Conservation (phyloP, 768 basidiomycete species). For the Hygrocybe coccinea region DNA sequence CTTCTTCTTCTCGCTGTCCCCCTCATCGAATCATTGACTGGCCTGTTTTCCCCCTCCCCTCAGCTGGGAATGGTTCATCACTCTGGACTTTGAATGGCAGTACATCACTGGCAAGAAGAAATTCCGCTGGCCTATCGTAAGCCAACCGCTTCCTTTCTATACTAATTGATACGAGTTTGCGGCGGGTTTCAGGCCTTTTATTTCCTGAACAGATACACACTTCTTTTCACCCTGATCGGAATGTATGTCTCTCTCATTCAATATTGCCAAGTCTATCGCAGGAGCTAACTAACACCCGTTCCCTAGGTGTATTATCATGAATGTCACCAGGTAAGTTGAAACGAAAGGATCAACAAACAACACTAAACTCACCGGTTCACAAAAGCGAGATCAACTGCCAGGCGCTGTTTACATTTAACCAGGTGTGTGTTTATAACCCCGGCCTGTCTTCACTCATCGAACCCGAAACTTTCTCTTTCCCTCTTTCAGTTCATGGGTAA, state of each 20-base stretch:
- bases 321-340: not conserved
- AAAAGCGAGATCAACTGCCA: conserved; percentile 63
- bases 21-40: not conserved
- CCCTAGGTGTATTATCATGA: not conserved
- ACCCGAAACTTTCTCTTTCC: not conserved
- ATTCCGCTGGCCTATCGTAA: conserved; percentile 66
- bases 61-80: conserved; percentile 66
- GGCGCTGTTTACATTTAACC: conserved; percentile 62
- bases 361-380: not conserved
- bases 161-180: not conserved
- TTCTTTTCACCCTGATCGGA: conserved; percentile 61
- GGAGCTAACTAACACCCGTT: not conserved
- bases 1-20: not conserved
- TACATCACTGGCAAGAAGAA: conserved; percentile 48
- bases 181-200: conserved; percentile 49
- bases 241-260: conserved; percentile 53
- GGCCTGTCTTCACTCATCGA: not conserved
- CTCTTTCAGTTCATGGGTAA: conserved; percentile 47
- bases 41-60: not conserved
- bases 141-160: conserved; percentile 9
- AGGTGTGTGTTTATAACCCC: conserved; percentile 32
- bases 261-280: not conserved
- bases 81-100: conserved; percentile 57
- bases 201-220: conserved; percentile 61
- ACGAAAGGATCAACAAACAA: not conserved